Conservation (phyloP, 2,329 filamentous ascomycete genomes). For the Ophiobolus disseminans region DNA sequence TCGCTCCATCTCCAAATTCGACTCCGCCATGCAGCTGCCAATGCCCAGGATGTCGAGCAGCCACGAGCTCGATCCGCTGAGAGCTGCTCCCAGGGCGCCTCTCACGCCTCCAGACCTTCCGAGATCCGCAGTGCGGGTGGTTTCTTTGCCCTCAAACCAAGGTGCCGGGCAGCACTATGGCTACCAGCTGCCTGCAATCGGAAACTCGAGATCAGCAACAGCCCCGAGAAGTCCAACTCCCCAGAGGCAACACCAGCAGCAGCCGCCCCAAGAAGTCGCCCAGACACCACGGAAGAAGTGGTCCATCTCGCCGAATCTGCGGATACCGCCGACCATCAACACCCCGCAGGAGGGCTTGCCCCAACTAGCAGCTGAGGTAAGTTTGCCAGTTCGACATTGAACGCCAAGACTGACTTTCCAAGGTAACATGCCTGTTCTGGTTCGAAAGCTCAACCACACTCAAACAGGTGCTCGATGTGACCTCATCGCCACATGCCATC, state of each 20-base stretch:
- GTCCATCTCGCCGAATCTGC: constrained; percentile 45
- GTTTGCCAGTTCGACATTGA: constrained; percentile 2
- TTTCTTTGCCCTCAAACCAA: constrained; percentile 37
- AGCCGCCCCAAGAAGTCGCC: constrained; percentile 27
- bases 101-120: constrained; percentile 46
- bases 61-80: constrained; percentile 32
- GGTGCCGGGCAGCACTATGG: constrained; percentile 39
- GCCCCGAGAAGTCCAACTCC: constrained; percentile 33
- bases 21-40: constrained; percentile 44
- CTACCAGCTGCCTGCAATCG: constrained; percentile 46
- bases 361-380: constrained; percentile 51
- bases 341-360: constrained; percentile 50
- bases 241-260: constrained; percentile 6
- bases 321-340: constrained; percentile 45
- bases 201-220: constrained; percentile 41
- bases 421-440: constrained; percentile 98
- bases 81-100: constrained; percentile 31
- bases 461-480: constrained; percentile 72
- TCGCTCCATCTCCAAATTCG: constrained; percentile 34
- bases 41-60: constrained; percentile 31
- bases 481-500: constrained; percentile 51
- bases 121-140: constrained; percentile 41
- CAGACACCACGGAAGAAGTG: constrained; percentile 40
- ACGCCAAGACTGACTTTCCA: constrained; percentile 16
- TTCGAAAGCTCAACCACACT: constrained; percentile 88